phyloP scores from a whole-genome alignment of 1,139 yeast genomes.

The Kodamaea derodonti region DNA sequence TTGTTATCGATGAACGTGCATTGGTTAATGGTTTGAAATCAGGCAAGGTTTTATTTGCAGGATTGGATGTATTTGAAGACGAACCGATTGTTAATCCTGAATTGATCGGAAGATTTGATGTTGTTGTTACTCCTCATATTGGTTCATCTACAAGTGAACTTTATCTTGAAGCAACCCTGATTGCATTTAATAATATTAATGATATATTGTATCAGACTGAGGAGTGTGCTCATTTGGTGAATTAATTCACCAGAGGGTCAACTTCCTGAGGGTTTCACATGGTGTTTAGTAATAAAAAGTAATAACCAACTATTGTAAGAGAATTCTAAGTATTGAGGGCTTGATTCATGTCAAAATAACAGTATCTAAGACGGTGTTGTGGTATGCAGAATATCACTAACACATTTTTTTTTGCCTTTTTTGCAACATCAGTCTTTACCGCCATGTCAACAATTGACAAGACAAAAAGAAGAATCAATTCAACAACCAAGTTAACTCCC shows the following conservation, averaged over 20 bases:
- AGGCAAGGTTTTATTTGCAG: constrained; percentile 70
- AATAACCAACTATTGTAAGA: too few species aligned
- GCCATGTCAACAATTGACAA: constrained; percentile 4
- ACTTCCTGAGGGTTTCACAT: too few species aligned
- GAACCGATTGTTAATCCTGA: constrained; percentile 61
- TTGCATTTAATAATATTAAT: constrained; percentile 12
- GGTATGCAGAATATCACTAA: too few species aligned
- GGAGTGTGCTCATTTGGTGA: too few species aligned
- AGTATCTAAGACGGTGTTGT: too few species aligned
- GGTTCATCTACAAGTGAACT: constrained; percentile 65
- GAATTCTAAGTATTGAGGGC: too few species aligned
- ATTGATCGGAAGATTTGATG: constrained; percentile 59
- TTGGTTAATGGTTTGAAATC: constrained; percentile 61
- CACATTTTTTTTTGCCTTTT: too few species aligned
- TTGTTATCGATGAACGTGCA: constrained; percentile 69
- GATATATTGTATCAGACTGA: constrained; percentile 5
- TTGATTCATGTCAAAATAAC: too few species aligned
- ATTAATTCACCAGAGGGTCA: too few species aligned
- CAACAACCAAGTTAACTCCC: constrained; percentile 9
- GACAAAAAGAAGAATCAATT: constrained; percentile 6
- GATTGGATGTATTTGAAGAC: constrained; percentile 72
- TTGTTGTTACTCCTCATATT: constrained; percentile 71
- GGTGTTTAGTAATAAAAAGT: too few species aligned
- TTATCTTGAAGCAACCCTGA: constrained; percentile 44
- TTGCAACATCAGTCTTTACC: too few species aligned